These are phyloP conservation scores for Pyrus hybrid DNA, from an alignment of 331 rosid genomes.

Conservation along the genomic window DNA sequence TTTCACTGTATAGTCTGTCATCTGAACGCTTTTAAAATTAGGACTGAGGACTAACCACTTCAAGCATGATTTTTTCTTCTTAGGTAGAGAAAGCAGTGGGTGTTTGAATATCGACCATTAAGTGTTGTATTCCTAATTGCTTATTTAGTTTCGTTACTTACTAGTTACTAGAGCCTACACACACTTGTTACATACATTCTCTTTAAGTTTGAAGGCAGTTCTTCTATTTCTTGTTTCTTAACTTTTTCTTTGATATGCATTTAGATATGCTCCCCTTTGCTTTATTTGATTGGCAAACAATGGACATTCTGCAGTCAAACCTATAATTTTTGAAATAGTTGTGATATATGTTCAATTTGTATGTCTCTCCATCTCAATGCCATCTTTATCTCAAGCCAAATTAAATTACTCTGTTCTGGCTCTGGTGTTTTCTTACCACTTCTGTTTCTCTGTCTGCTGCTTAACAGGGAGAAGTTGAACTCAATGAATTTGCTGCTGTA, in stretches of 20 bases:
- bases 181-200: neutral
- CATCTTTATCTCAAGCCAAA: neutral
- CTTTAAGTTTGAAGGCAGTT: neutral
- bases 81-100: neutral
- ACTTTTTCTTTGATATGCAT: neutral
- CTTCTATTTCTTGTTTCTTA: neutral
- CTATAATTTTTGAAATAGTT: neutral
- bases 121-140: neutral
- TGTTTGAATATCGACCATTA: neutral
- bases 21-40: neutral
- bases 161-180: neutral
- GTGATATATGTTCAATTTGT: neutral
- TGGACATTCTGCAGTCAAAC: neutral
- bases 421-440: slow-evolving; percentile 4
- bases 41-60: neutral
- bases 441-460: slow-evolving; percentile 4
- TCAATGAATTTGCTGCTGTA: slow-evolving; percentile 89
- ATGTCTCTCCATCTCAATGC: neutral
- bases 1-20: slow-evolving; percentile 1
- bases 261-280: neutral
- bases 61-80: neutral
- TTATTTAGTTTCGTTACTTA: neutral
- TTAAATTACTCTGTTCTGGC: neutral
- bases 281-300: neutral
- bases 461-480: slow-evolving; percentile 87